Evolutionary conservation across 2,329 filamentous ascomycete species (phyloP), one percentile per base, ranked within the genome.

Genomic region (Xylaria sp.): DNA sequence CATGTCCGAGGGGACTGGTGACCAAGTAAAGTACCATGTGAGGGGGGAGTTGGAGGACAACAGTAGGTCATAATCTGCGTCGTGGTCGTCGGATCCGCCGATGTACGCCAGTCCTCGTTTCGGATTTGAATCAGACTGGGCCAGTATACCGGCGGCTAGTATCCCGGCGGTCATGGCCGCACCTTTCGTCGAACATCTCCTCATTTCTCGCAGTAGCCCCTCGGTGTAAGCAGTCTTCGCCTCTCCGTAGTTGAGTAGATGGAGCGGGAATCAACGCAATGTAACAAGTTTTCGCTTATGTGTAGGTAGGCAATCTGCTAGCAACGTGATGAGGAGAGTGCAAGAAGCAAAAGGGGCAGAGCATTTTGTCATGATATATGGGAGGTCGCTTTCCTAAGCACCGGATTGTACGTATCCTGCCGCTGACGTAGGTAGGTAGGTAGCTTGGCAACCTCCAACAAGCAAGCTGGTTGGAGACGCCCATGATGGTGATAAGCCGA

Each of bases 21-120:
- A 78, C 78, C 78, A 80, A 0, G 77, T 80, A 57, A 79, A 80
- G 64, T 80, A 80, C 78, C 78, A 80, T 0, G 72, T 67, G 12
- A 80, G 73, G 6, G 75, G 70, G 0, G 78, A 79, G 23, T 75
- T 70, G 15, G 72, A 69, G 0, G 78, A 79, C 1, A 75, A 59
- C 0, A 80, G 57, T 1, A 79, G 67, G n/a, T 71, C 60, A 42
- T 72, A 73, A 57, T 80, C 78, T 0, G 73, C 54, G 33, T 63
- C 28, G 52, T 71, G 65, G 0, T 64, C 45, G 43, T 65, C 63
- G 7, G 54, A 50, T 49, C 69, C 65, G 61, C 62, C 58, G 17
- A 68, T 63, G 45, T 73, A 74, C 15, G 70, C 69, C 47, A 74
- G 61, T 31, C 73, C 73, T 40, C 72, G 69, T 52, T 75, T 75